Percentiles rank a stretch among this genome's conserved stretches.
phyloP scores from a whole-genome alignment of 2,329 filamentous ascomycete genomes.

The Cercospora brassicicola region DNA sequence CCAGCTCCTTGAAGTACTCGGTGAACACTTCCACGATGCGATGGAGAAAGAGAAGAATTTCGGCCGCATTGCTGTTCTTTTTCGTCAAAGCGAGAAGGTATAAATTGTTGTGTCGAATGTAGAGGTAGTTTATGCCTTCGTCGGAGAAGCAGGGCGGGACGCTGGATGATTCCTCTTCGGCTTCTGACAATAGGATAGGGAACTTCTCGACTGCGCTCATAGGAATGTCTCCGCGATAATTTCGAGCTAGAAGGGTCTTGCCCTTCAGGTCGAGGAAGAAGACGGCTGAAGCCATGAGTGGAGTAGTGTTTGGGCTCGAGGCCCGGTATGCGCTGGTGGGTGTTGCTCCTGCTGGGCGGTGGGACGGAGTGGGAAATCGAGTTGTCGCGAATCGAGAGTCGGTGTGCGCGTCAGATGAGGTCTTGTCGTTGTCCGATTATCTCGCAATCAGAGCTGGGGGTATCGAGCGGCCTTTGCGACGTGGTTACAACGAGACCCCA shows the following conservation, averaged over 20 bases:
- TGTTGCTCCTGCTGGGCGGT: background rate
- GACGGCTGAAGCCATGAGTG: slow-evolving; percentile 86
- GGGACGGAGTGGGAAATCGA: background rate
- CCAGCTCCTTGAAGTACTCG: slow-evolving; percentile 98
- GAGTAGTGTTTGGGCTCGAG: slow-evolving; percentile 22
- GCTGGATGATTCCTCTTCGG: slow-evolving; percentile 97
- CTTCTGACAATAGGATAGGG: slow-evolving; percentile 90
- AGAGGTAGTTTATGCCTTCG: slow-evolving; percentile 99
- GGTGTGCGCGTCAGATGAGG: background rate
- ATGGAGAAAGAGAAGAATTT: slow-evolving; percentile 96
- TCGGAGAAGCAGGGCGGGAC: slow-evolving; percentile 97
- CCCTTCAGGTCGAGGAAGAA: slow-evolving; percentile 99
- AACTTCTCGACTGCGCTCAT: slow-evolving; percentile 99
- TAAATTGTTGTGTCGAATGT: slow-evolving; percentile 98
- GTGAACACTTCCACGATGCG: slow-evolving; percentile 99
- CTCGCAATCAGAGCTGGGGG: background rate
- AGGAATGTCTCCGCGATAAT: slow-evolving; percentile 97
- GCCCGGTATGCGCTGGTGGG: slow-evolving; percentile 1
- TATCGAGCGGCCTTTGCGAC: slow-evolving; percentile 9
- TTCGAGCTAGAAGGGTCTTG: slow-evolving; percentile 99
- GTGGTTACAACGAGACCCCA: slow-evolving; percentile 1
- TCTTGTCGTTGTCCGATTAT: background rate
- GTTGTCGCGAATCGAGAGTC: background rate
- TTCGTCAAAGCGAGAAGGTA: slow-evolving; percentile 97
- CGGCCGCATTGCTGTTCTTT: slow-evolving; percentile 97